phyloP scores from a whole-genome alignment of 306 rosid genomes.

The Coriaria nepalensis region DNA sequence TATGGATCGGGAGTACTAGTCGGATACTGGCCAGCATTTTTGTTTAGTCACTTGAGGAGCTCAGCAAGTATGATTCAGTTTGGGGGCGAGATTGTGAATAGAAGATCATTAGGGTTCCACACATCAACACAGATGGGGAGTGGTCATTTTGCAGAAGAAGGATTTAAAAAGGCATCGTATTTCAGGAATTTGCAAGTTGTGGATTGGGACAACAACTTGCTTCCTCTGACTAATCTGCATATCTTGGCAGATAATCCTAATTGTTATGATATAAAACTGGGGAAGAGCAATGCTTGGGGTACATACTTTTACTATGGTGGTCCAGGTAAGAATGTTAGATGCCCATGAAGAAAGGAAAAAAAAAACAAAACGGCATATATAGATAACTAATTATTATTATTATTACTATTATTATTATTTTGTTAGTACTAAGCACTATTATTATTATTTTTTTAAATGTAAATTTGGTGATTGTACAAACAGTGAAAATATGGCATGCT shows the following conservation, averaged over 20 bases:
- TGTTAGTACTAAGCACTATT: conserved; percentile 1
- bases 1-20: conserved; percentile 74
- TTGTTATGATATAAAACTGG: conserved; percentile 83
- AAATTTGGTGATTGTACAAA: too few species aligned
- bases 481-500: too few species aligned
- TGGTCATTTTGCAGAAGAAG: conserved; percentile 93
- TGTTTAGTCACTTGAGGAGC: conserved; percentile 82
- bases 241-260: conserved; percentile 68
- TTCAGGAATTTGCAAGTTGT: conserved; percentile 84
- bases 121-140: conserved; percentile 97
- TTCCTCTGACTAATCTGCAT: conserved; percentile 66
- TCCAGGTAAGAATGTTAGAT: conserved; percentile 88
- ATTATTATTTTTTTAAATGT: not conserved
- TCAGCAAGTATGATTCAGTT: conserved; percentile 95
- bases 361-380: conserved; percentile 13
- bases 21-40: conserved; percentile 87
- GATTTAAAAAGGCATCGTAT: conserved; percentile 84
- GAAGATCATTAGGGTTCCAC: conserved; percentile 75
- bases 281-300: conserved; percentile 78
- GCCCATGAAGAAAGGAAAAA: conserved; percentile 49
- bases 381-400: not conserved
- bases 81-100: conserved; percentile 90
- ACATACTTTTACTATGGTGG: conserved; percentile 97
- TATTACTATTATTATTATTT: not conserved
- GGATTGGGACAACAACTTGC: conserved; percentile 93